Conservation (phyloP, 2,329 filamentous ascomycete species). For the Ophiostoma tasmaniense region DNA sequence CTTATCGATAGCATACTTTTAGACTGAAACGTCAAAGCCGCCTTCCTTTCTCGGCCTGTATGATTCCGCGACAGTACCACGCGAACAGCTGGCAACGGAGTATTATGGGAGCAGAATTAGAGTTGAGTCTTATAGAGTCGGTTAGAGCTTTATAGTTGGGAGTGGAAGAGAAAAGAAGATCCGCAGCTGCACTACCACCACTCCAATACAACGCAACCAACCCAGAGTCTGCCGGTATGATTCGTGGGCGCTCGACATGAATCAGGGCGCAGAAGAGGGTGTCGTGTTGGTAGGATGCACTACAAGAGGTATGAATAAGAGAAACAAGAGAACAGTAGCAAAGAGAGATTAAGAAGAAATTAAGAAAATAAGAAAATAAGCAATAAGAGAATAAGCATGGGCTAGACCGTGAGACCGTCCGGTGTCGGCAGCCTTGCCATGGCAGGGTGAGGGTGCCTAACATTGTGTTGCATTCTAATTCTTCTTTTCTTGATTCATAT, state of each 20-base stretch:
- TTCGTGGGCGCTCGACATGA: neutral
- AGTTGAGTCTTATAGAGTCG: too few relatives aligned
- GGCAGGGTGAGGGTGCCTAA: too few relatives aligned
- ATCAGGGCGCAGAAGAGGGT: neutral
- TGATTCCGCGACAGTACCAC: neutral
- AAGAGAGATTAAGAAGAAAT: too few relatives aligned
- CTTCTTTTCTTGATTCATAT: too few relatives aligned
- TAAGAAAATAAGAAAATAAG: too few relatives aligned
- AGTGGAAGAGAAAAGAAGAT: neutral
- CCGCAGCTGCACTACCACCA: neutral
- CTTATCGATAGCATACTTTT: neutral
- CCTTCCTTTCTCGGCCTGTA: neutral
- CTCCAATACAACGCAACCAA: neutral
- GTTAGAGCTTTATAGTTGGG: neutral
- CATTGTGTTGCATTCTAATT: too few relatives aligned
- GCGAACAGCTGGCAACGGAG: too few relatives aligned
- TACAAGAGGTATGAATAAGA: neutral
- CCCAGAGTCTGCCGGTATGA: neutral
- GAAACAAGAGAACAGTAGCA: too few relatives aligned
- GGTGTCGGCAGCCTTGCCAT: too few relatives aligned
- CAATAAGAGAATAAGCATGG: too few relatives aligned
- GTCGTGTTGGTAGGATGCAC: neutral
- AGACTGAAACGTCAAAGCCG: neutral
- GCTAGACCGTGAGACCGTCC: too few relatives aligned
- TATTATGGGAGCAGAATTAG: too few relatives aligned